These are phyloP conservation scores for Raffaelea ambrosiae DNA, from an alignment of 2,329 filamentous ascomycete genomes.

Conservation along the genomic window DNA sequence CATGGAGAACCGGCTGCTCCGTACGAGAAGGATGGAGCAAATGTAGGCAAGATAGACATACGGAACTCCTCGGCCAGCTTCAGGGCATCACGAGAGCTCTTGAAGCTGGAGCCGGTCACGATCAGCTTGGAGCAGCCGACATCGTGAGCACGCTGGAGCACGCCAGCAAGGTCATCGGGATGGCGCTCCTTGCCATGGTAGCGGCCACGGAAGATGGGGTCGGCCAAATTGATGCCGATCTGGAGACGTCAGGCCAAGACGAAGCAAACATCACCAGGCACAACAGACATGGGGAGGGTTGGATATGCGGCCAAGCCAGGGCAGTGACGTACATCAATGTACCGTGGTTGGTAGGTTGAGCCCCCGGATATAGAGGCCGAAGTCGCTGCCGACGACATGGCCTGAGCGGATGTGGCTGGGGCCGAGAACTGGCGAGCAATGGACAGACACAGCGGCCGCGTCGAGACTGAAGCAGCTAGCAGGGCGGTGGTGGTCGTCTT, in stretches of 20 bases:
- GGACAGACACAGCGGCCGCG: background rate
- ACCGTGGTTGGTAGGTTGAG: slow-evolving; percentile 40
- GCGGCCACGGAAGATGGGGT: slow-evolving; percentile 77
- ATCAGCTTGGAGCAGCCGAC: slow-evolving; percentile 85
- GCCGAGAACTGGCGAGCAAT: background rate
- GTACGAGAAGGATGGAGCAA: background rate
- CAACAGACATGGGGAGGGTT: too few relatives aligned
- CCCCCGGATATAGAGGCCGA: slow-evolving; percentile 1
- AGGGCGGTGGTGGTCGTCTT: background rate
- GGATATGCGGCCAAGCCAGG: too few relatives aligned
- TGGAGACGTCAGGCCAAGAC: slow-evolving; percentile 21
- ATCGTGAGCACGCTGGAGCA: slow-evolving; percentile 68
- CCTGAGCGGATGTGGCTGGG: slow-evolving; percentile 5
- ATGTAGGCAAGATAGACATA: slow-evolving; percentile 33
- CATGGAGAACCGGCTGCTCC: too few relatives aligned
- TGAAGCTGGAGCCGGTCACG: slow-evolving; percentile 82
- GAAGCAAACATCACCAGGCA: background rate
- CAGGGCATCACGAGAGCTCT: slow-evolving; percentile 67
- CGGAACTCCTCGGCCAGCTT: slow-evolving; percentile 65
- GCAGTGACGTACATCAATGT: slow-evolving; percentile 47
- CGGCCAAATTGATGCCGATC: slow-evolving; percentile 93
- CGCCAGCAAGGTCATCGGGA: slow-evolving; percentile 62
- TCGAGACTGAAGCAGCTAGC: slow-evolving; percentile 2
- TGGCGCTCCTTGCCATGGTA: slow-evolving; percentile 76
- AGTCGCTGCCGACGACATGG: slow-evolving; percentile 13